Evolutionary conservation across 31 red algal genomes (phyloP).

Genomic region (Bonnemaisonia californica): DNA sequence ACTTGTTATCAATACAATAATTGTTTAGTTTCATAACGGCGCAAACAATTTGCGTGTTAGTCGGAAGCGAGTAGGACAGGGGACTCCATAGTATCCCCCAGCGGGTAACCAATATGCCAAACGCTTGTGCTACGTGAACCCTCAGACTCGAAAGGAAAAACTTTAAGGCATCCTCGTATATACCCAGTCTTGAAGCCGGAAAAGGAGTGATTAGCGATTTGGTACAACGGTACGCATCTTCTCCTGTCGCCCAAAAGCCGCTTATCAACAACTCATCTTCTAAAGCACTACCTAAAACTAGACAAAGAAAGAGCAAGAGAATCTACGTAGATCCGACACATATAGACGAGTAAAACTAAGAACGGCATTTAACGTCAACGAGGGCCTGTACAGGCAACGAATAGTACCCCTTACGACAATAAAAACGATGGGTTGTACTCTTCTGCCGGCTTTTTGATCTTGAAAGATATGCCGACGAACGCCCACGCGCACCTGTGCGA

Average conservation of each 20-base stretch:
- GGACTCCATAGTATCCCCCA: not conserved
- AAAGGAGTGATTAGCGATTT: conserved; percentile 1
- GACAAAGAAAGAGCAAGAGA: not conserved
- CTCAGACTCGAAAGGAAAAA: not conserved
- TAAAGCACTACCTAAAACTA: not conserved
- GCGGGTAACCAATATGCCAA: not conserved
- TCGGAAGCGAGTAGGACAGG: not conserved
- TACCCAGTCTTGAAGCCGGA: not conserved
- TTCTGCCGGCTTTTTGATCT: too few relatives aligned
- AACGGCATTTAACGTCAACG: not conserved
- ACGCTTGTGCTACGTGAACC: conserved; percentile 16
- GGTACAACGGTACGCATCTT: conserved; percentile 21
- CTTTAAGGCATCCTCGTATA: conserved; percentile 16
- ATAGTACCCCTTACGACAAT: conserved; percentile 20
- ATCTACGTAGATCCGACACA: conserved; percentile 3
- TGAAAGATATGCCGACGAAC: too few relatives aligned
- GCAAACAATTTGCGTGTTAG: not conserved
- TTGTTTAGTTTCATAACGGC: not conserved
- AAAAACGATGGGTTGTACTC: too few relatives aligned
- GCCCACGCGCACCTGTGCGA: too few relatives aligned
- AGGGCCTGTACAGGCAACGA: not conserved
- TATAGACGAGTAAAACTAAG: not conserved
- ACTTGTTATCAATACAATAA: not conserved
- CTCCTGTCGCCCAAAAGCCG: not conserved
- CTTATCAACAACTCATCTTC: not conserved